Conservation (phyloP, 1,284 basidiomycete species). For the Naganishia sp. region DNA sequence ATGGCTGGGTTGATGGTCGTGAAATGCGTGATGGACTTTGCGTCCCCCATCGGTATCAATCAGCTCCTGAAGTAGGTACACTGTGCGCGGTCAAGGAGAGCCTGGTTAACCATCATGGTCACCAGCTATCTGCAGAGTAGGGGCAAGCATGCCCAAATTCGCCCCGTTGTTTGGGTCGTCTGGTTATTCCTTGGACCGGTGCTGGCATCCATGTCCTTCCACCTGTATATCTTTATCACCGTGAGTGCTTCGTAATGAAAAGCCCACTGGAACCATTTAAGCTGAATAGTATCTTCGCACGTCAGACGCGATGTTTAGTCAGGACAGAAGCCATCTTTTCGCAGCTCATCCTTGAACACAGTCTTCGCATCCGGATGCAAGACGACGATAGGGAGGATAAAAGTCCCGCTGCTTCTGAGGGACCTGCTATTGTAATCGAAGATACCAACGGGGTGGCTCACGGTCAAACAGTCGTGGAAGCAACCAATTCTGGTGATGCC, state of each 20-base stretch:
- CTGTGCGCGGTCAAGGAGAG: conserved; percentile 48
- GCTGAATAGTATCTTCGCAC: conserved; percentile 33
- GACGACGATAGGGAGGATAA: conserved; percentile 34
- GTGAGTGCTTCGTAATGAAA: background rate
- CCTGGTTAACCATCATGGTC: too few relatives aligned
- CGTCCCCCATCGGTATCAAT: conserved; percentile 59
- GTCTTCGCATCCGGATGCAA: conserved; percentile 65
- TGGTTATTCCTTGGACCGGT: conserved; percentile 64
- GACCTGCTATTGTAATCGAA: conserved; percentile 28
- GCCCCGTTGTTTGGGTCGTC: conserved; percentile 65
- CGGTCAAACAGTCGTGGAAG: conserved; percentile 9
- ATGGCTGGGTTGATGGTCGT: conserved; percentile 44
- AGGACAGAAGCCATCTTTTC: conserved; percentile 64
- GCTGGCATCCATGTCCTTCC: conserved; percentile 44
- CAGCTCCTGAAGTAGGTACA: conserved; percentile 59
- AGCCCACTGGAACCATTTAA: background rate
- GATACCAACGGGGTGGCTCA: conserved; percentile 17
- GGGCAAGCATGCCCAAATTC: conserved; percentile 39
- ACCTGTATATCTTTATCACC: conserved; percentile 53
- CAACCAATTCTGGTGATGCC: conserved; percentile 4
- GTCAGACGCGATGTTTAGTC: conserved; percentile 36
- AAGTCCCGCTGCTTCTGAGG: background rate
- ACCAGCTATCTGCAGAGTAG: conserved; percentile 7
- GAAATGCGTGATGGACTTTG: conserved; percentile 50
- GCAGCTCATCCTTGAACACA: conserved; percentile 69